Conservation (phyloP, 2,329 filamentous ascomycete species). For the Alternaria hordeiaustralica region DNA sequence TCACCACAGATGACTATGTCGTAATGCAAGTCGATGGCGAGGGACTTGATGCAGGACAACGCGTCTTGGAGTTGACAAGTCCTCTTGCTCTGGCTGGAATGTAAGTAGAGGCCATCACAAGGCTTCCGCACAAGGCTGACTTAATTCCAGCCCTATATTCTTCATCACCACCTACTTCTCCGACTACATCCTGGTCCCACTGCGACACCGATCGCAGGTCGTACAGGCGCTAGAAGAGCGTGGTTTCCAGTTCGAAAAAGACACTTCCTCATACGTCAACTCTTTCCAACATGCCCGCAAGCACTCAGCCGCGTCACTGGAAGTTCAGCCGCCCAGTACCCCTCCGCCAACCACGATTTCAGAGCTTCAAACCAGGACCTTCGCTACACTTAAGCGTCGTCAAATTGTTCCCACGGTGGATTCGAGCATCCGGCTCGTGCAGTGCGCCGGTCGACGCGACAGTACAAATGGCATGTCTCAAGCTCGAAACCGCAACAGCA, state of each 20-base stretch:
- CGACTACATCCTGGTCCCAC: slow-evolving; percentile 92
- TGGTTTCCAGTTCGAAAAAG: slow-evolving; percentile 81
- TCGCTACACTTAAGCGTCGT: slow-evolving; percentile 79
- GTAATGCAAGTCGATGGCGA: slow-evolving; percentile 90
- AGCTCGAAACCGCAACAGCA: slow-evolving; percentile 36
- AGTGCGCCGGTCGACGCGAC: slow-evolving; percentile 74
- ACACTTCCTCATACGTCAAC: slow-evolving; percentile 67
- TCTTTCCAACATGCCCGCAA: slow-evolving; percentile 58
- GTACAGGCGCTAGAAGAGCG: slow-evolving; percentile 76
- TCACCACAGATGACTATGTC: slow-evolving; percentile 84
- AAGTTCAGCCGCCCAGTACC: slow-evolving; percentile 64
- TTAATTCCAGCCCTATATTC: slow-evolving; percentile 75
- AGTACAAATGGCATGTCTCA: slow-evolving; percentile 32
- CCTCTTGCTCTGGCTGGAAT: slow-evolving; percentile 91
- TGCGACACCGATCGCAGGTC: slow-evolving; percentile 74
- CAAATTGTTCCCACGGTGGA: slow-evolving; percentile 77
- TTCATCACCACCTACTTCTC: slow-evolving; percentile 99
- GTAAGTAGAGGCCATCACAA: slow-evolving; percentile 49
- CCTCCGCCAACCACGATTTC: slow-evolving; percentile 78
- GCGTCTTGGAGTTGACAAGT: slow-evolving; percentile 89
- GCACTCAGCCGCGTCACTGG: slow-evolving; percentile 55
- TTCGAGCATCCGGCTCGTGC: slow-evolving; percentile 72
- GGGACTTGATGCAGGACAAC: slow-evolving; percentile 87
- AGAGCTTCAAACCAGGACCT: slow-evolving; percentile 83
- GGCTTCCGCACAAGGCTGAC: slow-evolving; percentile 6